Conservation (phyloP, 257 asterid genomes). For the Leptodermis oblonga region DNA sequence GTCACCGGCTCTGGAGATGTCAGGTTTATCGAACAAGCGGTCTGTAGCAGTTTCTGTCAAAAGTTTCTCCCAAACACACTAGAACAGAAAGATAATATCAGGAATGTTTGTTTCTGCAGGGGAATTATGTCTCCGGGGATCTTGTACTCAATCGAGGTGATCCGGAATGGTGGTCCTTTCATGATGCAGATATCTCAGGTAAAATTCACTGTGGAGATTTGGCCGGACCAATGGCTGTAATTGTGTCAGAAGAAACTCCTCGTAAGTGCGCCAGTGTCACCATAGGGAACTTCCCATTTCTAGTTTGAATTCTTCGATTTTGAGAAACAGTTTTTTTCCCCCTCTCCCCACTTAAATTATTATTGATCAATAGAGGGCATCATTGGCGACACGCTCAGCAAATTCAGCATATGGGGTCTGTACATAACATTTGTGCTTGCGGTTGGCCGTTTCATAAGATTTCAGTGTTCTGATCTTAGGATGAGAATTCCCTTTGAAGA, state of each 20-base stretch:
- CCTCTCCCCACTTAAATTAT: background rate
- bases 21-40: constrained; percentile 77
- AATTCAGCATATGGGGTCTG: constrained; percentile 96
- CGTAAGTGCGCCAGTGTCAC: constrained; percentile 53
- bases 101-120: background rate
- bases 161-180: constrained; percentile 91
- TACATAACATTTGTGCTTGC: constrained; percentile 96
- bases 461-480: constrained; percentile 91
- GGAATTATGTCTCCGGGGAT: constrained; percentile 25
- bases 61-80: background rate
- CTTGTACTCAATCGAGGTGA: constrained; percentile 57
- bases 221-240: constrained; percentile 87
- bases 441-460: constrained; percentile 91
- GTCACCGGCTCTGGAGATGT: constrained; percentile 97
- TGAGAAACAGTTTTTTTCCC: background rate
- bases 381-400: constrained; percentile 98
- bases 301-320: background rate
- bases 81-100: background rate
- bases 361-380: constrained; percentile 62
- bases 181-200: constrained; percentile 49
- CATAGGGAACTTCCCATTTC: background rate
- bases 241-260: constrained; percentile 97
- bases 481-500: constrained; percentile 96
- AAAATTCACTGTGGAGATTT: constrained; percentile 55
- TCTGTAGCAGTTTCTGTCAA: constrained; percentile 19